Evolutionary conservation across 139 green algal genomes (phyloP).

Genomic region (Chlamydomonas schloesseri): DNA sequence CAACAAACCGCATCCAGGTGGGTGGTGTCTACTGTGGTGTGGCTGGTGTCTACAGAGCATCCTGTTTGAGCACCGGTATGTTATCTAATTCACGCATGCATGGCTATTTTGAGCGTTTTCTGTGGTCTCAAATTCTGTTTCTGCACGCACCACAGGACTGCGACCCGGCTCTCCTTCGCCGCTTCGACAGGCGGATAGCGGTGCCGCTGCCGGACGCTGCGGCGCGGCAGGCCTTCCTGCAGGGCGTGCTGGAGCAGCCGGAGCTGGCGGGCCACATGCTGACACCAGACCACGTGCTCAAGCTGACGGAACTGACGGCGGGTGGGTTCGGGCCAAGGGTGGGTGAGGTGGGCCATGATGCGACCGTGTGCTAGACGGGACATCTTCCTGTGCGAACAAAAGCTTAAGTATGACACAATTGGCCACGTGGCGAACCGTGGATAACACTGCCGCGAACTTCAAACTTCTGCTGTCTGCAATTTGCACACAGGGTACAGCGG

Average conservation of each 20-base stretch:
- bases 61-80: too few relatives aligned
- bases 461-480: too few relatives aligned
- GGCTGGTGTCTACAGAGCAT: too few relatives aligned
- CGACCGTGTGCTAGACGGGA: neutral
- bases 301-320: neutral
- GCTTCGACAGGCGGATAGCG: conserved; percentile 69
- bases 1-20: conserved; percentile 75
- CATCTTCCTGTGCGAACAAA: too few relatives aligned
- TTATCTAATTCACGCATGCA: too few relatives aligned
- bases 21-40: too few relatives aligned
- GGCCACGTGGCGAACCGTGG: too few relatives aligned
- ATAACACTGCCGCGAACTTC: too few relatives aligned
- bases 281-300: neutral
- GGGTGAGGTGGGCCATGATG: too few relatives aligned
- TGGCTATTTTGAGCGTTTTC: neutral
- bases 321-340: neutral
- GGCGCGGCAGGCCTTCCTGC: conserved; percentile 57
- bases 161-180: conserved; percentile 70
- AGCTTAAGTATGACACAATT: too few relatives aligned
- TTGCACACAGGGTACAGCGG: conserved; percentile 60
- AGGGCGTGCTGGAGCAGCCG: conserved; percentile 1
- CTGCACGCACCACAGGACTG: conserved; percentile 53
- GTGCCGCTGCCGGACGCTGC: conserved; percentile 64
- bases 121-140: neutral
- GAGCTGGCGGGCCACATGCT: conserved; percentile 32